These are phyloP conservation scores for Circinella minor DNA, from an alignment of 371 early-diverging fungal species.

Conservation along the genomic window DNA sequence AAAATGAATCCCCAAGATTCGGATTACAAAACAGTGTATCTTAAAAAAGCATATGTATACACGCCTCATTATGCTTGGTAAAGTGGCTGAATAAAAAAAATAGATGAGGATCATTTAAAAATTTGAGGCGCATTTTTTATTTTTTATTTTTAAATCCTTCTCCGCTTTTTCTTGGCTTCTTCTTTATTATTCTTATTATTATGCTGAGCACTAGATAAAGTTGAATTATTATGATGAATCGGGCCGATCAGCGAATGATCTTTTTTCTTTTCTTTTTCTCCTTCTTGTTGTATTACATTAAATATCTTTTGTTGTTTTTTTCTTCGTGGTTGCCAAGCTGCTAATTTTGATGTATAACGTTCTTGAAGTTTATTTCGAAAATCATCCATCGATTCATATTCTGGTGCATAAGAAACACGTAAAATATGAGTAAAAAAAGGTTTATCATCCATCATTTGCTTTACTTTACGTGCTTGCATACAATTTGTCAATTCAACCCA, in stretches of 20 bases:
- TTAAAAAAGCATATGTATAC: too few species aligned
- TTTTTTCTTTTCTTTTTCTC: too few species aligned
- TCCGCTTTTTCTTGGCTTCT: conserved; percentile 2
- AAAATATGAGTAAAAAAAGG: conserved; percentile 46
- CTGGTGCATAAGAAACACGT: conserved; percentile 51
- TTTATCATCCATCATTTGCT: conserved; percentile 49
- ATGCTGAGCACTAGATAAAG: too few species aligned
- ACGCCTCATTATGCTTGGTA: too few species aligned
- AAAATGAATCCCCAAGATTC: too few species aligned
- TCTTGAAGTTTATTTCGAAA: conserved; percentile 49
- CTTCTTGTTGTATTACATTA: background rate
- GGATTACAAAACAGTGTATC: too few species aligned
- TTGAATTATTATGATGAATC: too few species aligned
- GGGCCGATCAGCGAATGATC: background rate
- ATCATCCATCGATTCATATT: conserved; percentile 56
- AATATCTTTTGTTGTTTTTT: background rate
- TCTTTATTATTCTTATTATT: too few species aligned
- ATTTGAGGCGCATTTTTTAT: too few species aligned
- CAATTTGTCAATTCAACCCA: conserved; percentile 36
- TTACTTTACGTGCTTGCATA: conserved; percentile 43
- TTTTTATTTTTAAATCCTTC: background rate
- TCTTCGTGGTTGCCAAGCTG: background rate
- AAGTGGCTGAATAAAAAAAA: too few species aligned
- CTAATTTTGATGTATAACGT: conserved; percentile 9
- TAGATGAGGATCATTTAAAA: too few species aligned